Conservation (phyloP, 1,139 yeast genomes). For the Zygosaccharomyces pseudobailii region DNA sequence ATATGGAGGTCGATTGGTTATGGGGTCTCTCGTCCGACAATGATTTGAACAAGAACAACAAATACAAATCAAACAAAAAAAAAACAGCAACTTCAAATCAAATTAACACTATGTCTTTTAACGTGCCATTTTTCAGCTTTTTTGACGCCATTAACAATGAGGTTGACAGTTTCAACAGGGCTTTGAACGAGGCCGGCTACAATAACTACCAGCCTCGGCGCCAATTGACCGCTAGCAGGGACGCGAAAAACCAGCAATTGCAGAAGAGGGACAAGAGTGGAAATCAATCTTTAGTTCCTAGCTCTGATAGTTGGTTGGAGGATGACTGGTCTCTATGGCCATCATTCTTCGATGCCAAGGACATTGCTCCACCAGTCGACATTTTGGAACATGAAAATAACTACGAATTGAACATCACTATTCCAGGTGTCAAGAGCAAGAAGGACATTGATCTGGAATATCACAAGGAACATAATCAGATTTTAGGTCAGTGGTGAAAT, state of each 20-base stretch:
- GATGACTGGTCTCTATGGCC: slow-evolving; percentile 26
- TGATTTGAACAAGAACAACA: background rate
- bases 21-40: too few species aligned
- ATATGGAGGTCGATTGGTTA: background rate
- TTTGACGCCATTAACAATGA: slow-evolving; percentile 40
- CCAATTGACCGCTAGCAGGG: slow-evolving; percentile 5
- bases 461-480: slow-evolving; percentile 38
- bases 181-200: slow-evolving; percentile 27
- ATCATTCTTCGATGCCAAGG: slow-evolving; percentile 14
- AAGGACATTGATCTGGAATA: slow-evolving; percentile 38
- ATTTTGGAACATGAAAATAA: slow-evolving; percentile 38
- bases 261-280: slow-evolving; percentile 6
- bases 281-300: slow-evolving; percentile 9
- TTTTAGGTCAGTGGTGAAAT: slow-evolving; percentile 39
- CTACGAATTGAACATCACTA: slow-evolving; percentile 38
- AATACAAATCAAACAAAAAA: background rate
- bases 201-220: slow-evolving; percentile 15
- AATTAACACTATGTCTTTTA: slow-evolving; percentile 32
- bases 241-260: slow-evolving; percentile 9
- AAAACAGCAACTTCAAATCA: slow-evolving; percentile 1
- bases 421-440: slow-evolving; percentile 42
- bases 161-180: slow-evolving; percentile 36
- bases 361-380: slow-evolving; percentile 39
- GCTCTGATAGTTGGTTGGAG: slow-evolving; percentile 27
- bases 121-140: slow-evolving; percentile 41